Conservation (phyloP, 2,329 filamentous ascomycete species). For the Pestalotiopsis sp. region DNA sequence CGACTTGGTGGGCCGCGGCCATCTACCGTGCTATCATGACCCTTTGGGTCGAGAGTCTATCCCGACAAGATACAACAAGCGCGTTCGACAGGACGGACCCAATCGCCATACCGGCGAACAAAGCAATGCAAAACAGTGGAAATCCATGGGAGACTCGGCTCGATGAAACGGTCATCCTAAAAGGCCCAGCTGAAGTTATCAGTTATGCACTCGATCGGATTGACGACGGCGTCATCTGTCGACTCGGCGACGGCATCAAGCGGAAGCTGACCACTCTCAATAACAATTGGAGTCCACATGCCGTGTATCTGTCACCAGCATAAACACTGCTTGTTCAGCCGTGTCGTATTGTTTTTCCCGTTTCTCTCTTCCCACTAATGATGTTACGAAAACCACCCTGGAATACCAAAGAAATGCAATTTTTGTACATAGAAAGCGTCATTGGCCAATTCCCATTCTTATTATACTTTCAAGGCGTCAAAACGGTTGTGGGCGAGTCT, state of each 20-base stretch:
- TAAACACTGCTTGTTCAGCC: background rate
- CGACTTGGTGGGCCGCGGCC: constrained; percentile 73
- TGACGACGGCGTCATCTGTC: constrained; percentile 42
- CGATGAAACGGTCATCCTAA: constrained; percentile 38
- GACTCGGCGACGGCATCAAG: constrained; percentile 48
- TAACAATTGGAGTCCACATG: constrained; percentile 41
- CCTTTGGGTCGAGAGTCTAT: constrained; percentile 65
- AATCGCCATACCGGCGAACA: too few relatives aligned
- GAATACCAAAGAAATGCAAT: too few relatives aligned
- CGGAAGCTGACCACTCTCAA: constrained; percentile 45
- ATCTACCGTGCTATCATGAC: constrained; percentile 69
- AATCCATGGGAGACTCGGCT: constrained; percentile 37
- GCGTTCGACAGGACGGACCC: constrained; percentile 21
- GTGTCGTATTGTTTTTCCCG: background rate
- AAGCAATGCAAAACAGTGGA: constrained; percentile 44
- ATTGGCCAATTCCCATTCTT: too few relatives aligned
- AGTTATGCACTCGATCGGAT: constrained; percentile 43
- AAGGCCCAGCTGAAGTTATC: constrained; percentile 42
- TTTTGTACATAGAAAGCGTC: too few relatives aligned
- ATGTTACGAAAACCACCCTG: too few relatives aligned
- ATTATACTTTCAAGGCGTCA: too few relatives aligned
- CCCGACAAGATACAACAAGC: constrained; percentile 43
- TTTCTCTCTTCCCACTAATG: too few relatives aligned
- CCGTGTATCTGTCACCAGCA: background rate
- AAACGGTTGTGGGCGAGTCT: too few relatives aligned